These are phyloP conservation scores for Malassezia cuniculi DNA, from an alignment of 1,284 basidiomycete species.

Conservation along the genomic window DNA sequence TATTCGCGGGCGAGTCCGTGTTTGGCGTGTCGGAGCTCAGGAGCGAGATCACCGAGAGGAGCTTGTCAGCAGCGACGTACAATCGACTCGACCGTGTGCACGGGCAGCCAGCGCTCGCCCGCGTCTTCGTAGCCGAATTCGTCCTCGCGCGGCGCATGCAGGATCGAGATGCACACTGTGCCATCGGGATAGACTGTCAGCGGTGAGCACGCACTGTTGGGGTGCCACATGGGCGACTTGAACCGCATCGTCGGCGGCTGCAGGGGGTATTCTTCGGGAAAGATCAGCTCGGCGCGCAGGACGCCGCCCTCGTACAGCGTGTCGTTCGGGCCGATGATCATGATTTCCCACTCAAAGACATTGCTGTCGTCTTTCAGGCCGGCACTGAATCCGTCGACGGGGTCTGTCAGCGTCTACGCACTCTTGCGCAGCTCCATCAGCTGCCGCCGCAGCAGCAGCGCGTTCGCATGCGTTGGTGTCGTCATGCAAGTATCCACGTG, in stretches of 20 bases:
- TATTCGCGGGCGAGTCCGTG: conserved; percentile 87
- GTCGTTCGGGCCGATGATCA: conserved; percentile 45
- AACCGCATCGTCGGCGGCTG: conserved; percentile 92
- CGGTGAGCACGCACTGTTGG: conserved; percentile 58
- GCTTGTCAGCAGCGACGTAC: conserved; percentile 58
- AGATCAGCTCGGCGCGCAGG: conserved; percentile 39
- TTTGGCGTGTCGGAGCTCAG: conserved; percentile 84
- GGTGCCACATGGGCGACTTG: conserved; percentile 95
- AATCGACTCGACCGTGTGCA: conserved; percentile 92
- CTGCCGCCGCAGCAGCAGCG: conserved; percentile 42
- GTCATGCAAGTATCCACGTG: conserved; percentile 18
- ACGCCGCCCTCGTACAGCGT: conserved; percentile 45
- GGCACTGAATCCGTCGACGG: conserved; percentile 44
- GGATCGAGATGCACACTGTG: conserved; percentile 85
- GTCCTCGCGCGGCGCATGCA: conserved; percentile 91
- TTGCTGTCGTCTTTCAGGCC: conserved; percentile 45
- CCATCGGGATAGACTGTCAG: conserved; percentile 67
- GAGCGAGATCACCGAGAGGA: conserved; percentile 88
- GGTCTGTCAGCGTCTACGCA: conserved; percentile 17
- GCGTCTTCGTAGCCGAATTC: conserved; percentile 97
- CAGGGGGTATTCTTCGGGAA: conserved; percentile 57
- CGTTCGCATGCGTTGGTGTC: conserved; percentile 33
- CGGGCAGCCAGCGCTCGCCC: conserved; percentile 91
- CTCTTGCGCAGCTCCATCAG: conserved; percentile 40
- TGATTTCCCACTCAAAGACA: conserved; percentile 44